Conservation (phyloP, 257 asterid genomes). For the Forsythia suspensa region DNA sequence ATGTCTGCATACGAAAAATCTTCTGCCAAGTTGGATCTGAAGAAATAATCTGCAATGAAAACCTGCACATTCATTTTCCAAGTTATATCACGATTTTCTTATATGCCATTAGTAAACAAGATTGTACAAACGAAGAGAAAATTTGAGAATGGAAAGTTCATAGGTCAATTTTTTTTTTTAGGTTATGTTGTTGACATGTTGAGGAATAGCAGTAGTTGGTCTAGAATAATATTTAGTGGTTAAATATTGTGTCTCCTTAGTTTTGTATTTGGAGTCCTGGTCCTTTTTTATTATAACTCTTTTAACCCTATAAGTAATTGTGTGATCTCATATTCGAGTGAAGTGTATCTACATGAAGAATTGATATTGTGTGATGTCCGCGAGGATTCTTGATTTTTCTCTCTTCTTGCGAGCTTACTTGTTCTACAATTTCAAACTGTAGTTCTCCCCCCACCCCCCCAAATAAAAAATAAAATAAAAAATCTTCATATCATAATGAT, state of each 20-base stretch:
- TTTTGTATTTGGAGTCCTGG: not conserved
- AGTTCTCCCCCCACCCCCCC: not conserved
- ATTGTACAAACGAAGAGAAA: slow-evolving; percentile 1
- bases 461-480: not conserved
- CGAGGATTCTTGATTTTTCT: not conserved
- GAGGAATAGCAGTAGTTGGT: not conserved
- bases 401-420: not conserved
- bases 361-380: not conserved
- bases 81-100: slow-evolving; percentile 17
- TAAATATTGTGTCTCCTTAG: not conserved
- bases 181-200: not conserved
- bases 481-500: not conserved
- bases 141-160: not conserved
- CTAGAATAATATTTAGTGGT: not conserved
- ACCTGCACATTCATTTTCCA: slow-evolving; percentile 57
- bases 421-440: not conserved
- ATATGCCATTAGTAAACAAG: not conserved
- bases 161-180: not conserved
- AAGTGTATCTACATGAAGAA: not conserved
- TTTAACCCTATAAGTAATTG: not conserved
- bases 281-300: not conserved
- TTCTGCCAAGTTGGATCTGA: slow-evolving; percentile 68
- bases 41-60: slow-evolving; percentile 86
- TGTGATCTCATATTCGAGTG: not conserved
- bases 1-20: slow-evolving; percentile 83